Evolutionary conservation across 768 basidiomycete genomes (phyloP).

Genomic region (Pisolithus marmoratus): DNA sequence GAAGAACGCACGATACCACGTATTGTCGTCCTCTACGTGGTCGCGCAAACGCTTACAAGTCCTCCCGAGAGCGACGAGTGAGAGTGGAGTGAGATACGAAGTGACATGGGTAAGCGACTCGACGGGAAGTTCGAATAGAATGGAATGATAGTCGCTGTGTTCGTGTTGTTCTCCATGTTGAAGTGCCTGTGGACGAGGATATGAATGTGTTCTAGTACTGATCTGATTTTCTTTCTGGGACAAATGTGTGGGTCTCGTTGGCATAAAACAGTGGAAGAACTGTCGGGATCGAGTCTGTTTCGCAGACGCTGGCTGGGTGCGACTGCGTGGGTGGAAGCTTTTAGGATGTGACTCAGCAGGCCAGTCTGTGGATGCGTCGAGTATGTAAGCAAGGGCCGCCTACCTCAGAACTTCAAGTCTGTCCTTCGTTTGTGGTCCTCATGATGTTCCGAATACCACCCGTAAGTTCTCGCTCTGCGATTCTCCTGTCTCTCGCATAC

Average conservation of each 20-base stretch:
- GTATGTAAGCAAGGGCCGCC: too few relatives aligned
- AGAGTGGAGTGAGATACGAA: slow-evolving; percentile 59
- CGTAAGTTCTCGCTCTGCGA: too few relatives aligned
- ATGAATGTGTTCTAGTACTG: slow-evolving; percentile 23
- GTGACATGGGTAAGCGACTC: slow-evolving; percentile 78
- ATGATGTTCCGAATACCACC: too few relatives aligned
- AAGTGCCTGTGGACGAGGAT: slow-evolving; percentile 12
- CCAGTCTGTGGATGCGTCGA: too few relatives aligned
- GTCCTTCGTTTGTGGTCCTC: too few relatives aligned
- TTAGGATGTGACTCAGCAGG: too few relatives aligned
- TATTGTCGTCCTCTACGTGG: slow-evolving; percentile 73
- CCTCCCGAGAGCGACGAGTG: slow-evolving; percentile 51
- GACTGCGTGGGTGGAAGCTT: too few relatives aligned
- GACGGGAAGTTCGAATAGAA: slow-evolving; percentile 41
- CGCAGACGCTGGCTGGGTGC: slow-evolving; percentile 16
- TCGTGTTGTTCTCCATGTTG: slow-evolving; percentile 48
- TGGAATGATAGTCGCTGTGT: slow-evolving; percentile 11
- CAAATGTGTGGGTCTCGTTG: slow-evolving; percentile 43
- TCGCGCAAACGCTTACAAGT: slow-evolving; percentile 48
- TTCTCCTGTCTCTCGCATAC: too few relatives aligned
- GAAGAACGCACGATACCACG: slow-evolving; percentile 73
- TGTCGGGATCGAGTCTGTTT: slow-evolving; percentile 2
- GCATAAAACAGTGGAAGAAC: slow-evolving; percentile 54
- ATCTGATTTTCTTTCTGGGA: slow-evolving; percentile 32
- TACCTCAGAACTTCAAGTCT: too few relatives aligned